Percentiles rank a stretch among this genome's conserved stretches.
These are phyloP conservation scores for Sporodiniella umbellata DNA, from an alignment of 371 early-diverging fungal genomes.

Conservation along the genomic window DNA sequence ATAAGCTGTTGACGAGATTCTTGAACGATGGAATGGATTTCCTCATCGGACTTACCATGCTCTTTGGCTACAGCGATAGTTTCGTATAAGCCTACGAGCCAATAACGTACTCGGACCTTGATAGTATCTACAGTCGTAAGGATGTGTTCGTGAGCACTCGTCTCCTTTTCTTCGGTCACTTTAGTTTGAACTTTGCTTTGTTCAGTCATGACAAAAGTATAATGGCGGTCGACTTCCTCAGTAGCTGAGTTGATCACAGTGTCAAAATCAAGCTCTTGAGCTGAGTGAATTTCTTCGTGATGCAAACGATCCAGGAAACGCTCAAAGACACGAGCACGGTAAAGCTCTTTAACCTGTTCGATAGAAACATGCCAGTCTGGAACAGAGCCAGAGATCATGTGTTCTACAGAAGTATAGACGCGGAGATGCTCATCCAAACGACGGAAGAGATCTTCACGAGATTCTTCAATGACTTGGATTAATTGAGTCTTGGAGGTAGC, in stretches of 20 bases:
- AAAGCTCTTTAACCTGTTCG: slow-evolving; percentile 33
- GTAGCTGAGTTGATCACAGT: slow-evolving; percentile 13
- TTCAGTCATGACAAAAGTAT: slow-evolving; percentile 11
- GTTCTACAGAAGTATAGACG: slow-evolving; percentile 24
- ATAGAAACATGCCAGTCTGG: slow-evolving; percentile 31
- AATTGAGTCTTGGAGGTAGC: slow-evolving; percentile 28
- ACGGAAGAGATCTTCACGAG: slow-evolving; percentile 27
- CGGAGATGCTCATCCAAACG: slow-evolving; percentile 32
- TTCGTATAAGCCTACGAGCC: slow-evolving; percentile 22
- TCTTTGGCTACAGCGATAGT: slow-evolving; percentile 20
- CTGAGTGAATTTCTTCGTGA: slow-evolving; percentile 8
- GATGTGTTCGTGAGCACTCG: slow-evolving; percentile 12
- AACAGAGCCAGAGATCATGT: slow-evolving; percentile 15
- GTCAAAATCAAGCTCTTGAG: slow-evolving; percentile 22
- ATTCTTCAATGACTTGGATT: slow-evolving; percentile 23
- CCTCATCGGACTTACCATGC: slow-evolving; percentile 34
- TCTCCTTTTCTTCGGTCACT: neutral
- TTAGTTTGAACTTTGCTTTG: slow-evolving; percentile 11
- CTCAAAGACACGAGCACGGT: slow-evolving; percentile 33
- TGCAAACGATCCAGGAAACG: slow-evolving; percentile 20
- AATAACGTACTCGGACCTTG: slow-evolving; percentile 32
- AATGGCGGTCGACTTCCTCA: slow-evolving; percentile 24
- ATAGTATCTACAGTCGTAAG: slow-evolving; percentile 28
- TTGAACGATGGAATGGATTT: slow-evolving; percentile 22
- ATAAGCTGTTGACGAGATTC: slow-evolving; percentile 25